Evolutionary conservation across 768 basidiomycete genomes (phyloP).

Genomic region (Leccinum variicolor): DNA sequence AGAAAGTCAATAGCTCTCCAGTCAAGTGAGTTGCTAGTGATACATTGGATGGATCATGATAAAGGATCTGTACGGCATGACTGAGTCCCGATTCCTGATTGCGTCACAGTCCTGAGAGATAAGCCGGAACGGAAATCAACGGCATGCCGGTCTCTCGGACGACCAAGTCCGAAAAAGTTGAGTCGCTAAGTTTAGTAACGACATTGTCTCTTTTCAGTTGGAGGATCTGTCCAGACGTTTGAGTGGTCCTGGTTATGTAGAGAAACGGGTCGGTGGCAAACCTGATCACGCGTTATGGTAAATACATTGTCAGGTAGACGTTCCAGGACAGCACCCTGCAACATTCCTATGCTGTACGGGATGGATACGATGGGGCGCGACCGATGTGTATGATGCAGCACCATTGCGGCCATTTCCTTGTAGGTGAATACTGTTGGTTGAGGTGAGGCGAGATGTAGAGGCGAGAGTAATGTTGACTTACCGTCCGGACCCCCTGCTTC

Average conservation of each 20-base stretch:
- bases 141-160: conserved; percentile 34
- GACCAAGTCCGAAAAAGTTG: conserved; percentile 35
- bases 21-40: too few relatives aligned
- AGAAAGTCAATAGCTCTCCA: too few relatives aligned
- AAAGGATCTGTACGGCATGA: too few relatives aligned
- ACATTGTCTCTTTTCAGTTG: conserved; percentile 63
- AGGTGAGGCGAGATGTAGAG: conserved; percentile 36
- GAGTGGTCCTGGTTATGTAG: not conserved
- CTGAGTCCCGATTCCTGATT: too few relatives aligned
- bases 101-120: conserved; percentile 22
- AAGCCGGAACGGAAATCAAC: conserved; percentile 54
- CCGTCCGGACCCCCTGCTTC: conserved; percentile 51
- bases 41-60: too few relatives aligned
- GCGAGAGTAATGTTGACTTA: conserved; percentile 26
- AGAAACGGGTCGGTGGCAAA: conserved; percentile 18
- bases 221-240: conserved; percentile 42
- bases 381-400: conserved; percentile 51
- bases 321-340: conserved; percentile 68
- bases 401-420: conserved; percentile 60
- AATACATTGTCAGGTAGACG: conserved; percentile 60
- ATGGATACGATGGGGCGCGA: conserved; percentile 58
- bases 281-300: conserved; percentile 70
- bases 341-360: conserved; percentile 57
- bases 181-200: conserved; percentile 33
- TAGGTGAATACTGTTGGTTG: conserved; percentile 60